These are phyloP conservation scores for Scheffersomyces amazonensis DNA, from an alignment of 805 yeast genomes.

Conservation along the genomic window DNA sequence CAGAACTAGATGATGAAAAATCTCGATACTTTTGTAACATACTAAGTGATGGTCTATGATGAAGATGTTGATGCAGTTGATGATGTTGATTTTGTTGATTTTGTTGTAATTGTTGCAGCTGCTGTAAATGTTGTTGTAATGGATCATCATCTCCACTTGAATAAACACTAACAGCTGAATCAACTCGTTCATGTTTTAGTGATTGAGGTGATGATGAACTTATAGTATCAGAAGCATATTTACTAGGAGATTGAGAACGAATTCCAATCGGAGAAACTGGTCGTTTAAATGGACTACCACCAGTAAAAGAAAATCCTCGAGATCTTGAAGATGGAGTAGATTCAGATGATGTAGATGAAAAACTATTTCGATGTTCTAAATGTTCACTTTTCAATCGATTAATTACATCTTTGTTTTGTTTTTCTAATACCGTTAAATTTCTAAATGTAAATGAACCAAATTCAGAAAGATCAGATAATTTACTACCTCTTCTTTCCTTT, in stretches of 20 bases:
- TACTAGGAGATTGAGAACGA: slow-evolving; percentile 27
- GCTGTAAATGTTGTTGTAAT: neutral
- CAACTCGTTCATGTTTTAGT: slow-evolving; percentile 28
- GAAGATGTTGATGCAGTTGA: slow-evolving; percentile 7
- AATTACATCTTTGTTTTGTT: slow-evolving; percentile 90
- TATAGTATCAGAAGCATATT: slow-evolving; percentile 6
- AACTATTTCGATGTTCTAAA: slow-evolving; percentile 53
- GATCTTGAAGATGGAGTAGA: slow-evolving; percentile 34
- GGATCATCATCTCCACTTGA: slow-evolving; percentile 30
- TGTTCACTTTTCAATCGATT: slow-evolving; percentile 84
- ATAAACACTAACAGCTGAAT: slow-evolving; percentile 27
- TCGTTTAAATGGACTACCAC: slow-evolving; percentile 35
- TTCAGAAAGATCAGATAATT: slow-evolving; percentile 69
- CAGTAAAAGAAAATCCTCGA: slow-evolving; percentile 28
- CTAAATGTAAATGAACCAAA: slow-evolving; percentile 93
- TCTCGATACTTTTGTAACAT: slow-evolving; percentile 15
- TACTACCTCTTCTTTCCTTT: slow-evolving; percentile 70
- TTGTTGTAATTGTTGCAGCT: neutral
- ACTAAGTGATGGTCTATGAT: neutral
- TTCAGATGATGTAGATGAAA: slow-evolving; percentile 48
- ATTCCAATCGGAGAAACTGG: slow-evolving; percentile 42
- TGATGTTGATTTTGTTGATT: slow-evolving; percentile 10
- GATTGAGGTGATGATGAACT: slow-evolving; percentile 7
- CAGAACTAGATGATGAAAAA: slow-evolving; percentile 56
- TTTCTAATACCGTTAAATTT: slow-evolving; percentile 84